phyloP scores from a whole-genome alignment of 495 filamentous ascomycete species.

The Pyronema omphalodes region DNA sequence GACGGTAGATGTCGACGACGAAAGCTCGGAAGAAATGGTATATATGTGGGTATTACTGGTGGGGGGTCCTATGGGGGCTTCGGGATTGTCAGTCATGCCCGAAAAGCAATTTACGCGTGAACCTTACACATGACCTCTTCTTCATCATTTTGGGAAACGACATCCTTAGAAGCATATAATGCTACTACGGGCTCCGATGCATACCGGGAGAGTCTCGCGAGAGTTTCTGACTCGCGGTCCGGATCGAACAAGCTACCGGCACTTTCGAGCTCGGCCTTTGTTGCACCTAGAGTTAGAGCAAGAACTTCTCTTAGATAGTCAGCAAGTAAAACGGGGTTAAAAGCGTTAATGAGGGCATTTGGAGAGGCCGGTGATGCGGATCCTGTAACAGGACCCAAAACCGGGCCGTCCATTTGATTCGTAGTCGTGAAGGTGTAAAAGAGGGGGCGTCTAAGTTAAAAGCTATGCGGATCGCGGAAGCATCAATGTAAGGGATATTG shows the following conservation, averaged over 20 bases:
- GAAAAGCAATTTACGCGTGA: no score
- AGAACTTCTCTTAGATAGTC: slow-evolving; percentile 65
- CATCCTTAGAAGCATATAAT: slow-evolving; percentile 78
- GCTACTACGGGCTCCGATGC: slow-evolving; percentile 70
- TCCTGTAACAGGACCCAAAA: slow-evolving; percentile 7
- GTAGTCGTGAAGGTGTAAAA: background rate
- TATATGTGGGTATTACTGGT: slow-evolving; percentile 40
- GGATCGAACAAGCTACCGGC: slow-evolving; percentile 67
- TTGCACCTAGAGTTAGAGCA: slow-evolving; percentile 69
- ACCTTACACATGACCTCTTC: no score
- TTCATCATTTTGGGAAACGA: slow-evolving; percentile 27
- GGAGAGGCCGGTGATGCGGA: slow-evolving; percentile 7
- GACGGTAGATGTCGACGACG: slow-evolving; percentile 56
- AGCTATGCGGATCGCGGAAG: slow-evolving; percentile 5
- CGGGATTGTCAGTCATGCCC: background rate
- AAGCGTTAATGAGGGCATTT: slow-evolving; percentile 14
- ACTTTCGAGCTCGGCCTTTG: slow-evolving; percentile 56
- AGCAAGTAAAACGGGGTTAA: slow-evolving; percentile 43
- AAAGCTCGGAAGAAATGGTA: slow-evolving; percentile 61
- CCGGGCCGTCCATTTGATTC: slow-evolving; percentile 14
- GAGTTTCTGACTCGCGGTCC: slow-evolving; percentile 49
- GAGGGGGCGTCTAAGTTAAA: slow-evolving; percentile 1
- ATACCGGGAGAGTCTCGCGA: slow-evolving; percentile 75
- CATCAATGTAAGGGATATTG: slow-evolving; percentile 1
- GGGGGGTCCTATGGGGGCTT: background rate